phyloP scores from a whole-genome alignment of 345 rosid genomes.

The Citrus cavaleriei region DNA sequence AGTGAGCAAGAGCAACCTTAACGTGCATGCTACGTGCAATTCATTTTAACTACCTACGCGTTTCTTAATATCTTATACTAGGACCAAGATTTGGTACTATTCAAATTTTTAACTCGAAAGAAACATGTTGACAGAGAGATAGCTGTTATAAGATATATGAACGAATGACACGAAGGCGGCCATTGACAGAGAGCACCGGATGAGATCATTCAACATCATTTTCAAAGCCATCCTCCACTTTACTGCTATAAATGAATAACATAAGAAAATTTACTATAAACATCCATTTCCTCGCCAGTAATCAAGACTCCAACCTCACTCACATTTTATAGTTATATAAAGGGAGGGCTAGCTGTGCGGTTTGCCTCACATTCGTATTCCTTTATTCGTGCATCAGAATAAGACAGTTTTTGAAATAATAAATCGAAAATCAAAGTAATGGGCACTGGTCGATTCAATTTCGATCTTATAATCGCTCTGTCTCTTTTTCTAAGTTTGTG shows the following conservation, averaged over 20 bases:
- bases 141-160: background rate
- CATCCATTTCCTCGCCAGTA: background rate
- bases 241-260: too few species aligned
- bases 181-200: background rate
- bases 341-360: background rate
- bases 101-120: background rate
- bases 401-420: background rate
- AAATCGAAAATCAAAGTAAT: background rate
- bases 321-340: background rate
- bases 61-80: too few species aligned
- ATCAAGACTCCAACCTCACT: conserved; percentile 12
- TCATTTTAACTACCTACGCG: background rate
- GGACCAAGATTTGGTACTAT: conserved; percentile 9
- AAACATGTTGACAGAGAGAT: background rate
- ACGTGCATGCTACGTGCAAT: conserved; percentile 26
- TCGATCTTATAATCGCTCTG: conserved; percentile 23
- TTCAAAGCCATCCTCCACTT: background rate
- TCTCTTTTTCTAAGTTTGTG: conserved; percentile 38
- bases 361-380: background rate
- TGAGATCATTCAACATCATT: background rate
- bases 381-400: background rate
- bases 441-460: conserved; percentile 24
- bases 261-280: too few species aligned
- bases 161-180: conserved; percentile 28
- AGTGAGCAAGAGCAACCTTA: conserved; percentile 14